These are phyloP conservation scores for Odontarrhena argentea DNA, from an alignment of 345 rosid species.

Conservation along the genomic window DNA sequence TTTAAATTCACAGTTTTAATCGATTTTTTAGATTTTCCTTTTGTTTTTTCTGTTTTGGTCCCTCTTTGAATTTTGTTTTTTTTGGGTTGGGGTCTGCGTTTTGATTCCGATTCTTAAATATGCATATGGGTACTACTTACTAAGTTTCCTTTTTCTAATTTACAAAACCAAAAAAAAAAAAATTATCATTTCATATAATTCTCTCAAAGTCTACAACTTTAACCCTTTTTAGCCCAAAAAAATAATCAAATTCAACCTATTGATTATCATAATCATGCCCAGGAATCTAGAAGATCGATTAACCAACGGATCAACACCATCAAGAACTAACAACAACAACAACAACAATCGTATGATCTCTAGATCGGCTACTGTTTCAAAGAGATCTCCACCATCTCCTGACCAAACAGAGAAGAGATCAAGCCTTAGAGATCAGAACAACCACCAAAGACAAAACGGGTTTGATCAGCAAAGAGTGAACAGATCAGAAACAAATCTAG, in stretches of 20 bases:
- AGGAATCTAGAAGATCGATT: conserved; percentile 64
- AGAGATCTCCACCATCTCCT: conserved; percentile 54
- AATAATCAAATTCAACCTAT: conserved; percentile 13
- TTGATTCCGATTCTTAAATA: conserved; percentile 43
- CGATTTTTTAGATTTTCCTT: conserved; percentile 15
- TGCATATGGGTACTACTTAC: conserved; percentile 34
- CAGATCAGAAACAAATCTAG: conserved; percentile 44
- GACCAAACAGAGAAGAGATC: conserved; percentile 56
- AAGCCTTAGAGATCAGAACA: conserved; percentile 35
- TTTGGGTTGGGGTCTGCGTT: conserved; percentile 22
- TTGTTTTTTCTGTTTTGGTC: conserved; percentile 32
- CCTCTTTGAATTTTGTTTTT: conserved; percentile 11
- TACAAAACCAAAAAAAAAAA: neutral
- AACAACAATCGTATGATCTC: conserved; percentile 45
- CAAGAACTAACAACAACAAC: conserved; percentile 33
- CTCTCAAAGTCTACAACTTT: conserved; percentile 30
- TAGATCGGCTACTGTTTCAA: conserved; percentile 49
- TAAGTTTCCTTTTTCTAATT: conserved; percentile 30
- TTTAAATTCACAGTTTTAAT: conserved; percentile 3
- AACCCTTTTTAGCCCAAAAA: neutral
- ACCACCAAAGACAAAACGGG: conserved; percentile 49
- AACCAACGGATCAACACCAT: conserved; percentile 57
- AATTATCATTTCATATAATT: conserved; percentile 16
- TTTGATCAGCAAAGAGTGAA: conserved; percentile 35
- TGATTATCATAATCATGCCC: conserved; percentile 42